Percentiles rank a stretch among this genome's conserved stretches.
Conservation (phyloP, 164 flowering plant genomes). For the Aristolochia contorta region DNA sequence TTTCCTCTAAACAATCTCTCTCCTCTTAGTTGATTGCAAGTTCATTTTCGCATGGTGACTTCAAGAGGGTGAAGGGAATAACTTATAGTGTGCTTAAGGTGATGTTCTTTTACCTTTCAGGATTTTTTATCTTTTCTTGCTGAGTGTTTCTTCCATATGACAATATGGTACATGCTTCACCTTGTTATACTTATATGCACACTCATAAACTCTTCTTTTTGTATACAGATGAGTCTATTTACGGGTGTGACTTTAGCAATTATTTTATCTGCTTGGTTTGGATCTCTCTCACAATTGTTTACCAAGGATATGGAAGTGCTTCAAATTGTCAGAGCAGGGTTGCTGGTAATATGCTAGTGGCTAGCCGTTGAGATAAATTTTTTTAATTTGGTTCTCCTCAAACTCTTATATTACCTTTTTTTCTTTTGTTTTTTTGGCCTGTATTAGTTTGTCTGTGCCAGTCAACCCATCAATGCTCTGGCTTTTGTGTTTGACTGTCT, state of each 20-base stretch:
- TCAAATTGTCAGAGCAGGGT: slow-evolving; percentile 51
- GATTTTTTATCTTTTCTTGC: background rate
- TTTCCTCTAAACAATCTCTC: no score
- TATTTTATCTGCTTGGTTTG: slow-evolving; percentile 52
- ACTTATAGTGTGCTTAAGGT: slow-evolving; percentile 64
- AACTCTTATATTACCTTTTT: background rate
- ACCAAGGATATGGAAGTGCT: slow-evolving; percentile 76
- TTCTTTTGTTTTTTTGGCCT: slow-evolving; percentile 7
- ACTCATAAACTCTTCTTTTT: background rate
- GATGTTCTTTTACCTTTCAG: slow-evolving; percentile 2
- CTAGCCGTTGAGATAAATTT: background rate
- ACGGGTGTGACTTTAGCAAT: slow-evolving; percentile 59
- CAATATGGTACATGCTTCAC: background rate
- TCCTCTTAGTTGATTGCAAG: slow-evolving; percentile 72
- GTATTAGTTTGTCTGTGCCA: slow-evolving; percentile 78
- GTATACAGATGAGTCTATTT: slow-evolving; percentile 52
- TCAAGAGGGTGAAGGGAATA: slow-evolving; percentile 48
- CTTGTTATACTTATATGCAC: background rate
- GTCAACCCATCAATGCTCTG: slow-evolving; percentile 80
- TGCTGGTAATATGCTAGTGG: slow-evolving; percentile 39
- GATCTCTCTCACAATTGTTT: slow-evolving; percentile 56
- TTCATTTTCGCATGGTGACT: slow-evolving; percentile 59
- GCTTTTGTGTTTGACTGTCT: slow-evolving; percentile 93
- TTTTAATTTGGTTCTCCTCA: background rate
- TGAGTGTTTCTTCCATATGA: background rate